phyloP scores from a whole-genome alignment of 495 filamentous ascomycete genomes.

The Geoglossum glabrum region DNA sequence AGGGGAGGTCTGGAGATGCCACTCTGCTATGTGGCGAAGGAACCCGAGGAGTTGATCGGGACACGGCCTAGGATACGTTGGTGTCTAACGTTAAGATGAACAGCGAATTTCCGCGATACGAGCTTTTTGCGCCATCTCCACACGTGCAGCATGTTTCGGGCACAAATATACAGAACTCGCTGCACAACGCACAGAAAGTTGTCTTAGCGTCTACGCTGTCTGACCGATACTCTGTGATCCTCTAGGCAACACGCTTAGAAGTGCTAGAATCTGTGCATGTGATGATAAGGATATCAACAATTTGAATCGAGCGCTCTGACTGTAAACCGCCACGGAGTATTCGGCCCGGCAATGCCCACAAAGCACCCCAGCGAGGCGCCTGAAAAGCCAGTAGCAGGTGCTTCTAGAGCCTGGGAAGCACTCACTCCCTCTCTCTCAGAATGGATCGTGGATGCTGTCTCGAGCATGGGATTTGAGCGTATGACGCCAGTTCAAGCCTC shows the following conservation, averaged over 20 bases:
- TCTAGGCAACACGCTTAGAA: not conserved
- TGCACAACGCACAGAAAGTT: too few species aligned
- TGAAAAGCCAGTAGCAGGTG: constrained; percentile 11
- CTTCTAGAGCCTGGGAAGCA: constrained; percentile 50
- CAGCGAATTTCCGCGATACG: not conserved
- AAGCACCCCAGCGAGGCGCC: not conserved
- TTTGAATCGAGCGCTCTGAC: not conserved
- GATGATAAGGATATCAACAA: not conserved
- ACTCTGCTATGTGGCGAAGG: constrained; percentile 1
- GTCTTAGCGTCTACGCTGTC: too few species aligned
- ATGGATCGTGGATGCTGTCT: constrained; percentile 77
- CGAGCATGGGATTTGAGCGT: constrained; percentile 62
- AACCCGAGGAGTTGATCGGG: not conserved
- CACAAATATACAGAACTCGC: too few species aligned
- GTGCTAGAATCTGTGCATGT: not conserved
- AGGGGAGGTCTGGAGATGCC: not conserved
- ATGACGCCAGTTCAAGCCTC: constrained; percentile 92
- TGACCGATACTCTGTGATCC: too few species aligned
- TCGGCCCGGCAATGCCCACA: not conserved
- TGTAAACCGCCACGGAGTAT: not conserved
- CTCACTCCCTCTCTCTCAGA: constrained; percentile 60
- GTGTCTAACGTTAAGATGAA: not conserved
- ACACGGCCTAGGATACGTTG: not conserved
- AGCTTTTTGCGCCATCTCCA: not conserved
- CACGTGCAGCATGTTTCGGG: too few species aligned